A percentile compares a stretch with the other conserved stretches of the same genome.
These are phyloP conservation scores for Penicillium crystallinum DNA, from an alignment of 495 filamentous ascomycete species.

Conservation along the genomic window DNA sequence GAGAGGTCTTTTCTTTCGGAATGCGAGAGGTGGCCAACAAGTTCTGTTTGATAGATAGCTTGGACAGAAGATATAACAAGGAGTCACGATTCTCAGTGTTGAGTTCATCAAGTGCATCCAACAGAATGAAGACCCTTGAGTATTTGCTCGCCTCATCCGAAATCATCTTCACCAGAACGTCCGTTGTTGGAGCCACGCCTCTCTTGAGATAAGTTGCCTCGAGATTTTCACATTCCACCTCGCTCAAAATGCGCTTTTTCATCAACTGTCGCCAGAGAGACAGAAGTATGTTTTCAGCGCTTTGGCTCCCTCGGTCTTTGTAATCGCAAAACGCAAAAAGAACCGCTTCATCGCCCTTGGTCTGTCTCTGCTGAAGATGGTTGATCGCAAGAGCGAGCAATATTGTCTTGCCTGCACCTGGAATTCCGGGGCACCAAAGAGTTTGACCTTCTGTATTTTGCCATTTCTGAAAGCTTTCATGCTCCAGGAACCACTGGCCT, in stretches of 20 bases:
- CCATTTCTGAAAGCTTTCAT: background rate
- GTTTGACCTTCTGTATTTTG: background rate
- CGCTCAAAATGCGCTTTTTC: background rate
- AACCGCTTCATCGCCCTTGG: background rate
- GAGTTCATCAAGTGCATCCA: conserved; percentile 1
- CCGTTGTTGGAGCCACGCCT: background rate
- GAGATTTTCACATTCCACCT: background rate
- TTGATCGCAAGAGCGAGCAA: background rate
- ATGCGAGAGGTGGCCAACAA: background rate
- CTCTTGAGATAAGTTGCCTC: background rate
- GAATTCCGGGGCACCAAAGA: conserved; percentile 3
- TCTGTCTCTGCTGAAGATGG: background rate
- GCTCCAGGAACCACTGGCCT: background rate
- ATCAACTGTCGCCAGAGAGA: conserved; percentile 1
- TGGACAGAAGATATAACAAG: background rate
- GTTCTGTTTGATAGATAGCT: background rate
- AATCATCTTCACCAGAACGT: background rate
- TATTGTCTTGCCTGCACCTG: background rate
- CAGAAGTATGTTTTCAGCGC: background rate
- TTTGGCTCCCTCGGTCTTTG: background rate
- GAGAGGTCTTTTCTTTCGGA: background rate
- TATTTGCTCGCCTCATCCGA: background rate
- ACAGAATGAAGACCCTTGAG: background rate
- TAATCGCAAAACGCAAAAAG: conserved; percentile 2
- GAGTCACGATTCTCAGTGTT: background rate